Evolutionary conservation across 2,329 filamentous ascomycete species (phyloP), one percentile per base, ranked within the genome.

Genomic region (Cyphellophora europaea): DNA sequence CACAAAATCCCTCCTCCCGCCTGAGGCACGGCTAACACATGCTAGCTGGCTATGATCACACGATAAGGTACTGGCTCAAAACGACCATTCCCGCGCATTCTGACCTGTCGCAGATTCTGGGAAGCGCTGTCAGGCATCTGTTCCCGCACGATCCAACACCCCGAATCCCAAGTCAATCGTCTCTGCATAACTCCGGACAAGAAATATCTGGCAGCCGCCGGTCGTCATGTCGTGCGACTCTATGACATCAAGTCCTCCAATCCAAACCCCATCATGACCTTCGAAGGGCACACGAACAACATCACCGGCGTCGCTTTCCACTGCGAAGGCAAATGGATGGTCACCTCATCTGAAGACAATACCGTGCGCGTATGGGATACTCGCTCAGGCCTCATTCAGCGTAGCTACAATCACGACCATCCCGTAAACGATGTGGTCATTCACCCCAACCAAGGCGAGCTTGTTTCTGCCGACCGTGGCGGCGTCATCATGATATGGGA

Each of bases 181-280:
- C 79, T 98, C 32, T 96, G 89, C 61, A 98, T 98, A 54, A 95
- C 91, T 10, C 91, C 91, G 44, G 91, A 98, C 66, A 98, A 98
- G 64, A 83, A 89, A 44, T 95, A 82, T 61, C 80, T 96, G 36
- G 89, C 88, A 19, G 88, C 79, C 15, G 79, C 79, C 0, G 79
- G 79, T 16, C 75, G 79, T 49, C 85, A 89, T 59, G 87, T 83
- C 33, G 86, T 98, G 55, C 96, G 96, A 65, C 82, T 98, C 39
- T 98, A 93, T 67, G 91, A 98, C 55, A 94, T 96, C 67, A 94
- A 94, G 55, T 94, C 87, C 11, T 89, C 86, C n/a, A 96, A 96
- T 52, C 88, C 91, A 2, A 91, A 89, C 47, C 82, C 91, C 1
- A 72, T 96, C 15, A 76, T 96, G 53, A 88, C 82, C 13, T 96